Evolutionary conservation across 2,329 filamentous ascomycete species (phyloP).

Genomic region (Tolypocladium tundrense): DNA sequence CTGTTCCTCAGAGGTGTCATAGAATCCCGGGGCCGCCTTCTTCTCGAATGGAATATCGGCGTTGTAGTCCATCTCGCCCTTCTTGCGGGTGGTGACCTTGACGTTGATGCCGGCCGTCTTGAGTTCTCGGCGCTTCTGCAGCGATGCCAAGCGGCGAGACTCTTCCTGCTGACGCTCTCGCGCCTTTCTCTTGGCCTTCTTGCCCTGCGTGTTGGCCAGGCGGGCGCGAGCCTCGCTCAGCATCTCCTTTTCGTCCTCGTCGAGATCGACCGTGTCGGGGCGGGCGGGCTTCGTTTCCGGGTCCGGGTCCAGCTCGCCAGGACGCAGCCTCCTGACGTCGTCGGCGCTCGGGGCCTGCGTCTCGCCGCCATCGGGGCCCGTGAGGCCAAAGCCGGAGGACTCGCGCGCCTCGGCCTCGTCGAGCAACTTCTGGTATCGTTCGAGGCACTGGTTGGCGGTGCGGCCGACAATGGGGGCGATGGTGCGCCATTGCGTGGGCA

Average conservation of each 20-base stretch:
- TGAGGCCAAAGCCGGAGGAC: conserved; percentile 70
- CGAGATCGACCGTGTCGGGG: conserved; percentile 93
- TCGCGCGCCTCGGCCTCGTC: conserved; percentile 93
- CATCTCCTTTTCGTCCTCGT: conserved; percentile 99
- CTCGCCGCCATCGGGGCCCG: conserved; percentile 79
- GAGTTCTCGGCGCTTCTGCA: conserved; percentile 92
- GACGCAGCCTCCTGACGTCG: conserved; percentile 77
- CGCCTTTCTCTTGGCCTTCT: conserved; percentile 97
- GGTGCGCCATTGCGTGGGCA: conserved; percentile 98
- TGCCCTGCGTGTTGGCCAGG: conserved; percentile 94
- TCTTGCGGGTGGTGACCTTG: conserved; percentile 83
- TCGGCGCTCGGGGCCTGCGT: conserved; percentile 81
- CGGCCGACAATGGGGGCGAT: conserved; percentile 94
- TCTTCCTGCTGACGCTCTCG: conserved; percentile 92
- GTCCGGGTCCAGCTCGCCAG: conserved; percentile 93
- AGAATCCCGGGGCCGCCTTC: conserved; percentile 78
- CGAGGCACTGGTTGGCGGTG: conserved; percentile 92
- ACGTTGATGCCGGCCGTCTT: conserved; percentile 98
- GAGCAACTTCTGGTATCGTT: conserved; percentile 91
- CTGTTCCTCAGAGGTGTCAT: conserved; percentile 81
- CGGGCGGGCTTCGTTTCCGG: conserved; percentile 92
- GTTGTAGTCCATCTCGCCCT: conserved; percentile 99
- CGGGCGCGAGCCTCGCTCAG: conserved; percentile 92
- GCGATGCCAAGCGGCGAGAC: conserved; percentile 74
- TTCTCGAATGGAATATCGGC: conserved; percentile 98